Evolutionary conservation across 1,284 basidiomycete species (phyloP), one percentile per base, ranked within the genome.

Genomic region (Uromyces viciae-fabae): DNA sequence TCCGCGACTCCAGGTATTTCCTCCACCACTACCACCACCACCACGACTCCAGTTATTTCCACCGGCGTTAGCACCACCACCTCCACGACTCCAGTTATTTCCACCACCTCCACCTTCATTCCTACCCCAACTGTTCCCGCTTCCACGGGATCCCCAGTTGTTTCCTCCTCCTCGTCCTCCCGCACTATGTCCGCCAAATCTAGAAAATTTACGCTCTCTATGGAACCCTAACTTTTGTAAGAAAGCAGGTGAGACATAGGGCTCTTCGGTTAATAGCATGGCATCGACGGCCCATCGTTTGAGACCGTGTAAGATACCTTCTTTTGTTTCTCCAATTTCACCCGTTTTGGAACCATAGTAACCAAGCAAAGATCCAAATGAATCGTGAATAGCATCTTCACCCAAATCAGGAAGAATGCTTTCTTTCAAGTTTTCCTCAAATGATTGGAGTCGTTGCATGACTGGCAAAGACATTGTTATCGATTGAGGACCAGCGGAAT

Each of bases 351-450:
- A 85, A 68, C 90, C 83, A 86, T 95, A 95, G 88, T 91, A 95
- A 0, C 94, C 94, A 17, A 95, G 86, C 75, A 92, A 85, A 9
- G 92, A 91, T 33, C 89, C 87, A 84, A 93, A 91, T 0, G 92
- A 90, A 83, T 92, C 91, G 62, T 87, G 86, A 74, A 94, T 85
- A 0, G 90, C 89, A 5, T 89, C 88, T 46, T 87, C 86, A 83
- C 92, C 90, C 43, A 93, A 85, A 15, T 84, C 82, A 19, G 87
- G 85, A 82, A 87, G 83, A 81, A 86, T 81, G 83, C 82, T 82
- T 31, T 86, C 81, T 75, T 83, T 71, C 84, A 88, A 83, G 86
- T 84, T 84, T 25, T 87, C 85, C 52, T 86, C 82, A 54, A 91
- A 85, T 15, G 82, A 81, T 42, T 84, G 81, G 72, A 87, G 79